Percentiles rank a stretch among this genome's conserved stretches.
These are phyloP conservation scores for Fusarium sp. DNA, from an alignment of 2,329 filamentous ascomycete species.

Conservation along the genomic window DNA sequence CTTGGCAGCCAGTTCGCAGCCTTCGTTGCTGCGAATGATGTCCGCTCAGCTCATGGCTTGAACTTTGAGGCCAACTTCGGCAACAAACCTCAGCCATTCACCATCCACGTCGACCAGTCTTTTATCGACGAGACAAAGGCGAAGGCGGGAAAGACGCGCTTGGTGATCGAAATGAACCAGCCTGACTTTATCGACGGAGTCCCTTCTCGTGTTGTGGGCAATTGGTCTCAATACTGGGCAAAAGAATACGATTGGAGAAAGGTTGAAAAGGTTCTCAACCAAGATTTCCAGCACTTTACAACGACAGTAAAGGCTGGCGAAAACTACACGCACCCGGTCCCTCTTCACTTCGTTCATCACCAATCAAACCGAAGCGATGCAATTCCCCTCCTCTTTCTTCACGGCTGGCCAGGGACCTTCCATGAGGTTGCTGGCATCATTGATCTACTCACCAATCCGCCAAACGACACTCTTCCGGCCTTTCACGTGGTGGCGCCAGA, in stretches of 20 bases:
- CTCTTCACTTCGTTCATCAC: conserved; percentile 35
- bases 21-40: neutral
- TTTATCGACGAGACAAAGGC: conserved; percentile 7
- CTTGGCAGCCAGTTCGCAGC: neutral
- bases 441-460: conserved; percentile 50
- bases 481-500: conserved; percentile 66
- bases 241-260: conserved; percentile 15
- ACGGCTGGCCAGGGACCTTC: conserved; percentile 62
- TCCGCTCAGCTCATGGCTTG: neutral
- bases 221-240: conserved; percentile 15
- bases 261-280: conserved; percentile 15
- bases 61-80: conserved; percentile 9
- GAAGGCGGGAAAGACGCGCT: neutral
- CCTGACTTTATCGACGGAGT: conserved; percentile 6
- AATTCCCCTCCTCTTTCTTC: conserved; percentile 59
- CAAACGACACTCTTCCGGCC: conserved; percentile 49
- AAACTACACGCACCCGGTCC: conserved; percentile 11
- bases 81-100: conserved; percentile 8
- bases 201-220: neutral
- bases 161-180: neutral
- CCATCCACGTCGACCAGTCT: neutral
- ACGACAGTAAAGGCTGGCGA: conserved; percentile 14
- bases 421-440: conserved; percentile 57
- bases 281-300: conserved; percentile 26
- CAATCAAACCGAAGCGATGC: conserved; percentile 43